phyloP scores from a whole-genome alignment of 495 filamentous ascomycete genomes.

The Viridothelium virens region DNA sequence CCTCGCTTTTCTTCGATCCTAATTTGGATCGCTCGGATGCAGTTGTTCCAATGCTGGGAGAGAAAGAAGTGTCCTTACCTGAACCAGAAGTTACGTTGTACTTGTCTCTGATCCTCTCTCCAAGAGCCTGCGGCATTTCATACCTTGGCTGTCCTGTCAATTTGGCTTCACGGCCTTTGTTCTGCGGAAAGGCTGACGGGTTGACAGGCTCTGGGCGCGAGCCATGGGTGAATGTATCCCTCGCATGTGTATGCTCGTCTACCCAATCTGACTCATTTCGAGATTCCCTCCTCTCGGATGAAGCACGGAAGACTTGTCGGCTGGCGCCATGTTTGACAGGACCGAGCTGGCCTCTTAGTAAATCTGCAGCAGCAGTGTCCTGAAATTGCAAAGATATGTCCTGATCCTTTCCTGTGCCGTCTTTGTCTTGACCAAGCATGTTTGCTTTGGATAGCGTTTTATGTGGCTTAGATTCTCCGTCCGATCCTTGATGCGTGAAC shows the following conservation, averaged over 20 bases:
- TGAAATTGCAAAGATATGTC: too few relatives aligned
- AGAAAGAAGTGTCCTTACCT: conserved; percentile 45
- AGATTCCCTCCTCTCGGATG: not conserved
- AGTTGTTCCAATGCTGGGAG: conserved; percentile 46
- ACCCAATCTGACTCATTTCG: too few relatives aligned
- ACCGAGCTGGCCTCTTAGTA: not conserved
- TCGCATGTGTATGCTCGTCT: too few relatives aligned
- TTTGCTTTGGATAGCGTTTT: not conserved
- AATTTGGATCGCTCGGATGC: conserved; percentile 28
- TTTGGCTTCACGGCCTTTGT: too few relatives aligned
- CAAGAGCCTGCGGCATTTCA: conserved; percentile 38
- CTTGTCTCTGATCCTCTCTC: conserved; percentile 56
- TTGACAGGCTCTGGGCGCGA: too few relatives aligned
- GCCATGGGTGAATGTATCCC: too few relatives aligned
- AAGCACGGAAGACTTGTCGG: not conserved
- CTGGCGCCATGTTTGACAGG: not conserved
- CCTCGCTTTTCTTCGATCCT: not conserved
- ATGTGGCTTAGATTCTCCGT: conserved; percentile 22
- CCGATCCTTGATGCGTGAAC: conserved; percentile 79
- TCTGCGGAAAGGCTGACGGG: too few relatives aligned
- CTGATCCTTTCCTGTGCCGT: not conserved
- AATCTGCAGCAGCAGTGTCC: not conserved
- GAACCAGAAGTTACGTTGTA: conserved; percentile 51
- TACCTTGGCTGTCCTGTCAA: not conserved
- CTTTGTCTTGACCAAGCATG: not conserved